A percentile compares a stretch with the other conserved stretches of the same genome.
phyloP scores from a whole-genome alignment of 2,329 filamentous ascomycete genomes.

The Aspergillus quadrilineatus region DNA sequence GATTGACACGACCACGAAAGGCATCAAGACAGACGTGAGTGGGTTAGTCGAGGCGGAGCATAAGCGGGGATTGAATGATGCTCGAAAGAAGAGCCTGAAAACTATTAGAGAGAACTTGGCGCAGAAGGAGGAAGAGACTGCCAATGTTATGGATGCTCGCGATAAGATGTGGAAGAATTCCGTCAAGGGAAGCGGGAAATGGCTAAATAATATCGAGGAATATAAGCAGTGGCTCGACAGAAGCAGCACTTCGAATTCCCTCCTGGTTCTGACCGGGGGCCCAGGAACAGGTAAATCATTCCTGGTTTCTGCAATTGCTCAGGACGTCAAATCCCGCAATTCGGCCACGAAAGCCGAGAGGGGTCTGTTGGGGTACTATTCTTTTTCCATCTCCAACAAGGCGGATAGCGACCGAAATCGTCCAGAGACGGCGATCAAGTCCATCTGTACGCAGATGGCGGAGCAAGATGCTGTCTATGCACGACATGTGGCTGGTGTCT shows the following conservation, averaged over 20 bases:
- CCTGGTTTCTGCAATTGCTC: constrained; percentile 6
- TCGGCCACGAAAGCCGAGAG: constrained; percentile 3
- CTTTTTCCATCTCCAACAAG: not conserved
- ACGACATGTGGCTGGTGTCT: not conserved
- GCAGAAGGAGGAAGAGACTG: not conserved
- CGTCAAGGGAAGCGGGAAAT: constrained; percentile 7
- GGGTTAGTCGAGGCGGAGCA: constrained; percentile 6
- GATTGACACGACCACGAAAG: not conserved
- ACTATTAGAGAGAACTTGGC: not conserved
- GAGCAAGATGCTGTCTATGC: constrained; percentile 7
- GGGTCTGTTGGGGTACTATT: constrained; percentile 6
- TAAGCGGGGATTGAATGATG: constrained; percentile 1
- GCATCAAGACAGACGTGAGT: constrained; percentile 6
- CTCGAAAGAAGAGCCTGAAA: not conserved
- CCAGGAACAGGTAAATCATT: constrained; percentile 9
- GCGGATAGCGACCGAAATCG: not conserved
- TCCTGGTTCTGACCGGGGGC: not conserved
- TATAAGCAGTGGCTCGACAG: constrained; percentile 8
- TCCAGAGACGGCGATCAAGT: constrained; percentile 7
- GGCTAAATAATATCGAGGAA: constrained; percentile 3
- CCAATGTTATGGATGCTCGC: not conserved
- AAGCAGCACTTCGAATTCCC: not conserved
- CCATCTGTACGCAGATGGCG: constrained; percentile 2
- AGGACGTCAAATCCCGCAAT: constrained; percentile 6
- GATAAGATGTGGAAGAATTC: constrained; percentile 10